Base-by-base conservation (phyloP, 1,139 yeast species). In the Suhomyces atakaporum region DNA sequence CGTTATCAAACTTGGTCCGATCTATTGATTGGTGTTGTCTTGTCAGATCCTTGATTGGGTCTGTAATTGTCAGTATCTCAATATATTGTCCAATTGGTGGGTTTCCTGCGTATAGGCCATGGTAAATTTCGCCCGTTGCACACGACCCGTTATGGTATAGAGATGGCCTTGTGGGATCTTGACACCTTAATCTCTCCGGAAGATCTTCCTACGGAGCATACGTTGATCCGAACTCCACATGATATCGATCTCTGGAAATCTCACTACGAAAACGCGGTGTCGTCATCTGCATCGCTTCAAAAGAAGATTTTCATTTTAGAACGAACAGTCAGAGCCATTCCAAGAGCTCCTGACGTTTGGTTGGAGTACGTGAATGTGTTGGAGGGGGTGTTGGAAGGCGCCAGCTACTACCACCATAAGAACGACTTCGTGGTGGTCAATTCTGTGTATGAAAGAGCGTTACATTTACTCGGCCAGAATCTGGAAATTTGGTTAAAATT, bases 261-360 rank as follows among this genome's bases (percentile, higher is more conserved):
- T 3, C 84, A 83, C 55, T 58, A 74, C 29, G 57, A 66, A 27
- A 60, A 61, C 46, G 73, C 53, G 29, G 34, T 43, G 16, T 27
- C 40, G 27, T 21, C 47, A 32, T 16, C 70, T 27, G 22, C 47
- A 32, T 16, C 71, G 2, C 40, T 62, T 6, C 36, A 49, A 13
- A 62, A 59, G 11, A 66, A 65, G 36, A 52, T 73, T 5, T 74
- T 74, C 42, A 65, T 84, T 4, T 51, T 77, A 15, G 75, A 73
- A 40, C 61, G 92, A 38, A 83, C 86, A 0, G 72, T 79, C 7
- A 43, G 49, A 6, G 53, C 59, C 9, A 53, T 81, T 16, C 73
- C 73, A n/a, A 53, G 77, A 25, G 71, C 80, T 1, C 69, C 70
- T 47, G 73, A 77, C 45, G 53, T 84, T 28, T 82, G 89, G 89